Percentiles rank a stretch among this genome's conserved stretches.
phyloP scores from a whole-genome alignment of 176 grass and related monocot genomes.

The Urochloa ruziziensis region DNA sequence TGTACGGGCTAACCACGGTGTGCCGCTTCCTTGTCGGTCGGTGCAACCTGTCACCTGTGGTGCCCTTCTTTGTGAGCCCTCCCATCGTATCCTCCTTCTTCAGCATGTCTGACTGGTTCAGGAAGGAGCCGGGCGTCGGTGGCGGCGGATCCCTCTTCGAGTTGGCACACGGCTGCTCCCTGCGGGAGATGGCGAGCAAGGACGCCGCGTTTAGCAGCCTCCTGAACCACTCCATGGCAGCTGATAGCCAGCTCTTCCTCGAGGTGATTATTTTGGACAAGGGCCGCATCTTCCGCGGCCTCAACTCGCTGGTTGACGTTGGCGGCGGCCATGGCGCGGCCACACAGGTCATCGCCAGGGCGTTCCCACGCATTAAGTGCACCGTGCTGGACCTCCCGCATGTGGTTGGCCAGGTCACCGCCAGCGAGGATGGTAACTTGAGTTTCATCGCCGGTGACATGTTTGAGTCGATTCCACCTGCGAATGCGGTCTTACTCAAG shows the following conservation, averaged over 20 bases:
- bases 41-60: not conserved
- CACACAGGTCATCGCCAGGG: not conserved
- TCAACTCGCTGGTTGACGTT: not conserved
- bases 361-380: not conserved
- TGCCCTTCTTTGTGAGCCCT: conserved; percentile 2
- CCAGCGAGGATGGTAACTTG: too few relatives aligned
- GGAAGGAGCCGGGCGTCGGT: not conserved
- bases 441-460: not conserved
- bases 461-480: not conserved
- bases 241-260: conserved; percentile 35
- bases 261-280: conserved; percentile 30
- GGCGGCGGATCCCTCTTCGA: not conserved
- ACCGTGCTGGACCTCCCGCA: not conserved
- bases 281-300: not conserved
- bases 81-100: conserved; percentile 26
- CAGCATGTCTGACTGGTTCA: conserved; percentile 26
- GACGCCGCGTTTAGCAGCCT: not conserved
- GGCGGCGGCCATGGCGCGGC: not conserved
- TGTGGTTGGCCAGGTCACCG: not conserved
- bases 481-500: too few relatives aligned
- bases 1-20: conserved; percentile 18
- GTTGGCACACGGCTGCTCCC: conserved; percentile 16
- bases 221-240: not conserved
- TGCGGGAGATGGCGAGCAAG: conserved; percentile 3
- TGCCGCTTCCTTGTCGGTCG: not conserved